Evolutionary conservation across 305 asterid species (phyloP), one percentile per base, ranked within the genome.

Genomic region (Rubia peregrina): DNA sequence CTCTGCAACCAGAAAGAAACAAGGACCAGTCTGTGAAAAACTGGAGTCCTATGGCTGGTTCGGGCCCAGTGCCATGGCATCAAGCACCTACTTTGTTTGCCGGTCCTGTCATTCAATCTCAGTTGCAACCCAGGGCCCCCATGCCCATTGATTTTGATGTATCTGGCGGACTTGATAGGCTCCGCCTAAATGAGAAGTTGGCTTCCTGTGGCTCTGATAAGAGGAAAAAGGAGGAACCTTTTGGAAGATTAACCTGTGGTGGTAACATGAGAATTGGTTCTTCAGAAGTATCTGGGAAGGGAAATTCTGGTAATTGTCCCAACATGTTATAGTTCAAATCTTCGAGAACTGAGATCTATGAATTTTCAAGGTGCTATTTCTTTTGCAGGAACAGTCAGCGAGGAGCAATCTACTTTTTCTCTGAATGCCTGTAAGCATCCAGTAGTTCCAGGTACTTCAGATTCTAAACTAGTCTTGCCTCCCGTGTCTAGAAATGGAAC

Each of bases 1-100:
- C 96, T 74, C 77, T 90, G 49, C 89, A 83, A 60, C 88, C 95
- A 76, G 99, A 91, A 82, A 87, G 86, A 84, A 80, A 83, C 84
- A 89, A 91, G 78, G 98, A 87, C 66, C 53, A 83, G 70, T 78
- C 97, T 63, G 71, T 68, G 63, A 89, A 85, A 74, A 75, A 81
- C 71, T 91, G 91, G 95, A 89, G 82, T 80, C 68, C 90, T 12
- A 73, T 87, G 71, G 85, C 90, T 75, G 96, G 96, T 74, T 87
- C 97, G 33, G 97, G 96, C 46, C 90, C 89, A 74, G 85, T 87
- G 62, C 97, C 92, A 63, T 89, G 92, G 90, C 91, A 76, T 69
- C 91, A 88, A 75, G 87, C 93, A 19, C 89, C 96, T 67, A 86
- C 83, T 77, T 74, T 86, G 73, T 87, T 85, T 80, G 88, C 75